Conservation (phyloP, 2,329 filamentous ascomycete species). For the Fulvia fulva region DNA sequence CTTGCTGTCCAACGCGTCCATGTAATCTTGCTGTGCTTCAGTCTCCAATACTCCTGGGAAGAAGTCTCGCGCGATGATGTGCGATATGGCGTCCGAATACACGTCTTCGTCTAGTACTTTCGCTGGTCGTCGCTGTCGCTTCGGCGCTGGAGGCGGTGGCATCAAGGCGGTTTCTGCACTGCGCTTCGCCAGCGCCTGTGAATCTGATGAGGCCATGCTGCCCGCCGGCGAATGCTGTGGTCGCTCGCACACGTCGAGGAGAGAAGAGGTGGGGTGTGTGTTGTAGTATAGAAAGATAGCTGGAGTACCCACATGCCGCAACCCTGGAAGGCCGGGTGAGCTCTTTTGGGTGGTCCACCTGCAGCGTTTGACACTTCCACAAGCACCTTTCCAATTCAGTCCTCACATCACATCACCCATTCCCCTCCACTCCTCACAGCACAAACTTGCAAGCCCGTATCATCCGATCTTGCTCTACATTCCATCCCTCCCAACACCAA, state of each 20-base stretch:
- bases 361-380: not conserved
- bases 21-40: constrained; percentile 84
- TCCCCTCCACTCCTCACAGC: not conserved
- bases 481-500: not conserved
- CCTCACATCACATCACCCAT: not conserved
- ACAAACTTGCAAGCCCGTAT: not conserved
- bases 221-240: not conserved
- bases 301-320: too few relatives aligned
- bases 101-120: constrained; percentile 89
- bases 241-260: not conserved
- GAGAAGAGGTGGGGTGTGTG: not conserved
- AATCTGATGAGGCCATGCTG: constrained; percentile 29
- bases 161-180: constrained; percentile 67
- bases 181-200: constrained; percentile 64
- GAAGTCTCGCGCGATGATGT: constrained; percentile 95
- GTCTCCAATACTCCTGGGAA: constrained; percentile 87
- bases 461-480: not conserved
- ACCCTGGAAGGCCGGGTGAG: too few relatives aligned
- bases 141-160: constrained; percentile 80
- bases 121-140: constrained; percentile 86
- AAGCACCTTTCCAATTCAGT: not conserved
- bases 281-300: not conserved
- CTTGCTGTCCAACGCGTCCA: constrained; percentile 83
- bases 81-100: constrained; percentile 83
- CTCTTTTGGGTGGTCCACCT: too few relatives aligned